Base-by-base conservation (phyloP, 2,329 filamentous ascomycete species). In the Pseudomassariella vexata region DNA sequence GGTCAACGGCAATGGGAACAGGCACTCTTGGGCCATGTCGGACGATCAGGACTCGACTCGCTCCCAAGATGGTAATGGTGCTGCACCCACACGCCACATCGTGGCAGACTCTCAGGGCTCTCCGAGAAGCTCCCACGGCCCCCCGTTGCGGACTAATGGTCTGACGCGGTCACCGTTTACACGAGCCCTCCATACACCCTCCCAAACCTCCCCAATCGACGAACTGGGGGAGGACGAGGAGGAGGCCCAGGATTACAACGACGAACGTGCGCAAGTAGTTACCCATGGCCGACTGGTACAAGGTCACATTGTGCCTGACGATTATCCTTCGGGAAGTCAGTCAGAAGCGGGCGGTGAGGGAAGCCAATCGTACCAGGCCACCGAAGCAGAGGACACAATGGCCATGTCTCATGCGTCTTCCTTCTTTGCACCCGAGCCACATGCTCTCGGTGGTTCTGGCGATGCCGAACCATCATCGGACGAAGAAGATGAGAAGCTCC, bases 271-370 rank as follows among this genome's bases (percentile, higher is more conserved):
- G 12, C 76, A 82, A 24, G 89, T 96, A 54, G 89, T 98, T 28
- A 94, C 89, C 24, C 90, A 89, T 37, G 90, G 87, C 8, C 82
- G 92, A 32, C 70, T 98, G 25, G 78, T 96, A 7, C 88, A 95
- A 47, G 92, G 92, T 10, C 92, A 96, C 54, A 83, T 98, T 45
- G 92, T 98, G 9, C 86, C 94, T 41, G 92, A 95, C 53, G 84
- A 95, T 53, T 90, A 88, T 50, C 83, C 84, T 3, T 94, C 88
- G 2, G 83, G 87, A 11, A 69, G 73, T 28, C 68, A 76, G 40
- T 90, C 82, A 14, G 78, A 79, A 7, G 72, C 78, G n/a, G 44
- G 43, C 10, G 74, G 72, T 7, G 76, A 75, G 36, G 80, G 77
- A 6, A 79, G 70, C 39, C 64, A 75, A 12, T 67, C 26, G 6